Conservation (phyloP, 345 rosid species). For the Lepidium aucheri region DNA sequence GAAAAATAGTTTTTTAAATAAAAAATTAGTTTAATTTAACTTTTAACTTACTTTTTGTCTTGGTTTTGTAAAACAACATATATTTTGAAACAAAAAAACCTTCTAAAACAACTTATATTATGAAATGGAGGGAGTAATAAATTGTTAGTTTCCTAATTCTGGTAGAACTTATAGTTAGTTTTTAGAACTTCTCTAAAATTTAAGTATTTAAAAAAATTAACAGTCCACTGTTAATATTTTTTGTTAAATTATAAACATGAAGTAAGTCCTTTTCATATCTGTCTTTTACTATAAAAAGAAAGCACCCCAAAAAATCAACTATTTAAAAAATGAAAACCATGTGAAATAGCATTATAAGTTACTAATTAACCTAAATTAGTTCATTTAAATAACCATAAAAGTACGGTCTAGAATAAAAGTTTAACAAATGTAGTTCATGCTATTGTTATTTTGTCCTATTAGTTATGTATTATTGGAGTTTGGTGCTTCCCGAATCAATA, state of each 20-base stretch:
- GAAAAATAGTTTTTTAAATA: too few relatives aligned
- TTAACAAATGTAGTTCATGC: conserved; percentile 6
- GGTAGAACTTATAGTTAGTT: too few relatives aligned
- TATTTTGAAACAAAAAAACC: too few relatives aligned
- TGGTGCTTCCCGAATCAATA: background rate
- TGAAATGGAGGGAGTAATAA: too few relatives aligned
- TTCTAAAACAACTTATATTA: too few relatives aligned
- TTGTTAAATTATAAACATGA: background rate
- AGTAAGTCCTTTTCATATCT: background rate
- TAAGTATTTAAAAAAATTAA: too few relatives aligned
- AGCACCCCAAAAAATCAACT: background rate
- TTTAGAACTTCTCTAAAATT: too few relatives aligned
- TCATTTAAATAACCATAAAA: conserved; percentile 7
- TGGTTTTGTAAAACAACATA: too few relatives aligned
- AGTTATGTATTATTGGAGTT: conserved; percentile 24
- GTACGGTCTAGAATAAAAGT: background rate
- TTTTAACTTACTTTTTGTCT: too few relatives aligned
- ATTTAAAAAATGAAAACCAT: conserved; percentile 9
- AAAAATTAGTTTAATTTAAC: too few relatives aligned
- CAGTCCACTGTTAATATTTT: too few relatives aligned
- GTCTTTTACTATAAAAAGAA: background rate
- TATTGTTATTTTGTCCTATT: conserved; percentile 22
- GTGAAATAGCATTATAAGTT: conserved; percentile 1
- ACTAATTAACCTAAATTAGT: conserved; percentile 2
- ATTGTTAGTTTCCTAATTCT: too few relatives aligned